phyloP scores from a whole-genome alignment of 108 stramenopile species.

The Nitzschia putrida region DNA sequence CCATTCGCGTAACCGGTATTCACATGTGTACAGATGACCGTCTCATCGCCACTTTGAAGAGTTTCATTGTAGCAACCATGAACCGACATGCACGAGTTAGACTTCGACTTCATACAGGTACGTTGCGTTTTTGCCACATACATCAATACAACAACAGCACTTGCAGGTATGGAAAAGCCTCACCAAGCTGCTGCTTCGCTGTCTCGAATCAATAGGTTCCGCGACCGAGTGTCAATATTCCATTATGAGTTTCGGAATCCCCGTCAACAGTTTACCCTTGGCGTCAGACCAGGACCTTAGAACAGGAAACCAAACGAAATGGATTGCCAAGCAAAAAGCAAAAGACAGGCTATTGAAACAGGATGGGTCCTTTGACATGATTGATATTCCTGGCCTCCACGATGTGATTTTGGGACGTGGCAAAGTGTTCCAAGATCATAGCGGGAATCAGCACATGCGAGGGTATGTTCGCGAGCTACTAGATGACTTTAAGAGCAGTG shows the following conservation, averaged over 20 bases:
- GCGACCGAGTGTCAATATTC: constrained; percentile 7
- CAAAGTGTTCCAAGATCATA: constrained; percentile 14
- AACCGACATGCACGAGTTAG: background rate
- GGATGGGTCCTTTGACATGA: background rate
- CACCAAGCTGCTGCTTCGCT: background rate
- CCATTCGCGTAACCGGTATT: constrained; percentile 3
- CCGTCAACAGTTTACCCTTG: background rate
- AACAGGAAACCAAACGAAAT: constrained; percentile 2
- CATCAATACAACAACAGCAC: background rate
- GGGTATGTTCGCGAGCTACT: background rate
- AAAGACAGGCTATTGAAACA: background rate
- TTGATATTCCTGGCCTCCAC: constrained; percentile 7
- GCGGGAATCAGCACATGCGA: constrained; percentile 7
- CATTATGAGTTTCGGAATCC: background rate
- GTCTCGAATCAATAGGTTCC: background rate
- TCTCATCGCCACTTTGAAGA: background rate
- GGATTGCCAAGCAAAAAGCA: constrained; percentile 15
- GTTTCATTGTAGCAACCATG: constrained; percentile 2
- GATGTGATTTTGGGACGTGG: constrained; percentile 21
- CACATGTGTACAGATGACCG: constrained; percentile 4
- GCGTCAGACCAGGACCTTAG: constrained; percentile 3
- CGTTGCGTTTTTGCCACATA: background rate
- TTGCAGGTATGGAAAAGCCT: background rate
- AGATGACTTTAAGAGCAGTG: background rate
- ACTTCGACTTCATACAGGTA: constrained; percentile 13